Percentiles rank a stretch among this genome's conserved stretches.
Evolutionary conservation across 208 protist species (phyloP).

Genomic region (Strigomonas oncopelti): DNA sequence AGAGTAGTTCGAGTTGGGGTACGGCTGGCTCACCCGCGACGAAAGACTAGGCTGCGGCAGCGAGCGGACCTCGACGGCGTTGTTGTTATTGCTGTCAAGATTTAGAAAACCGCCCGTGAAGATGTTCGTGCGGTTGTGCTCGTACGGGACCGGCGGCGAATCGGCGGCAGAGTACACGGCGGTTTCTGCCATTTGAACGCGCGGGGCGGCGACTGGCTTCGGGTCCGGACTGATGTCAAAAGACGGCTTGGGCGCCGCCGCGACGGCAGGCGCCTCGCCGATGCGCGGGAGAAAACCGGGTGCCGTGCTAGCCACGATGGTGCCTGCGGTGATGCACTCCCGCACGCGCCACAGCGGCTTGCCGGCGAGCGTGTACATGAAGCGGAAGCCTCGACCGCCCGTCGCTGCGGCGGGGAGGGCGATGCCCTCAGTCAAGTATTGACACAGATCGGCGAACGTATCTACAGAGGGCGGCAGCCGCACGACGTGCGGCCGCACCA

Average conservation of each 20-base stretch:
- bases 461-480: constrained; percentile 40
- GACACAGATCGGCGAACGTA: constrained; percentile 63
- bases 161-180: neutral
- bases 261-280: constrained; percentile 7
- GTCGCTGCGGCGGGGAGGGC: constrained; percentile 24
- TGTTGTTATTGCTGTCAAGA: neutral
- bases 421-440: constrained; percentile 41
- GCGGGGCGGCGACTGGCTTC: neutral
- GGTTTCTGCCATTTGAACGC: neutral
- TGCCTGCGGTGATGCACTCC: constrained; percentile 55
- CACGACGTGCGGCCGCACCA: constrained; percentile 37
- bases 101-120: neutral
- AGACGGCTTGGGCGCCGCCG: neutral
- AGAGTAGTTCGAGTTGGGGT: neutral
- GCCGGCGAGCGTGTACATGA: constrained; percentile 64
- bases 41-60: neutral
- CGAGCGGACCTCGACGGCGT: neutral
- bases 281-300: constrained; percentile 53
- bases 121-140: neutral
- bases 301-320: constrained; percentile 52
- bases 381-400: constrained; percentile 47
- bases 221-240: constrained; percentile 17
- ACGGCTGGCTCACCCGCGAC: neutral
- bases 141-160: neutral
- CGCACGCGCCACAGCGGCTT: constrained; percentile 70